phyloP scores from a whole-genome alignment of 2,329 filamentous ascomycete species.

The Botrytis galanthina region DNA sequence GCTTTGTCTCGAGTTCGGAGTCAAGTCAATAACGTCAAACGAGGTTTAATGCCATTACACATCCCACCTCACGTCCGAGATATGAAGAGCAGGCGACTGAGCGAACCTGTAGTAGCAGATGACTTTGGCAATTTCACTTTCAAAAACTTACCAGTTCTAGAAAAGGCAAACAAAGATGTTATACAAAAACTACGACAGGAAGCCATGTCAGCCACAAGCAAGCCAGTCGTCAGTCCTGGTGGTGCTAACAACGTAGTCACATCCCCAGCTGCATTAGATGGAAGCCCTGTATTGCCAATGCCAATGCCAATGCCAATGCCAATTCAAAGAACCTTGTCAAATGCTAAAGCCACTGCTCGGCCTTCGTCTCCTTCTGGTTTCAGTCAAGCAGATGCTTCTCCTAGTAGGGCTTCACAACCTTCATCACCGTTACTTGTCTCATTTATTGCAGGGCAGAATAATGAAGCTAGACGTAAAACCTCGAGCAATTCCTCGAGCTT shows the following conservation, averaged over 20 bases:
- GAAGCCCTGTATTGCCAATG: slow-evolving; percentile 77
- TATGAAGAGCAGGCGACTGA: slow-evolving; percentile 79
- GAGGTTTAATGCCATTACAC: slow-evolving; percentile 89
- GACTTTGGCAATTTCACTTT: slow-evolving; percentile 97
- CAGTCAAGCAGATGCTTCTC: slow-evolving; percentile 79
- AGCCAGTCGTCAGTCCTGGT: slow-evolving; percentile 40
- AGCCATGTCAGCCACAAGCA: slow-evolving; percentile 68
- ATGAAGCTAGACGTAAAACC: slow-evolving; percentile 79
- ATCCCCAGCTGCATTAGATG: slow-evolving; percentile 73
- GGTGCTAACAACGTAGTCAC: slow-evolving; percentile 29
- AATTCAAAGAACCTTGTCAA: slow-evolving; percentile 77
- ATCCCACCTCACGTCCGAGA: slow-evolving; percentile 97
- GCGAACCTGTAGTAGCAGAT: slow-evolving; percentile 83
- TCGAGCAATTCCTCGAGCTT: slow-evolving; percentile 85
- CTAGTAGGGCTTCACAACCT: slow-evolving; percentile 78
- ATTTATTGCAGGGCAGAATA: slow-evolving; percentile 81
- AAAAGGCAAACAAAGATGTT: slow-evolving; percentile 98
- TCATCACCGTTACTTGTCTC: slow-evolving; percentile 94
- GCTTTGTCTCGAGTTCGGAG: slow-evolving; percentile 85
- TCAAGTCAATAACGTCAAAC: slow-evolving; percentile 84
- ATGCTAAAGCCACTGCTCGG: slow-evolving; percentile 72
- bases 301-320: slow-evolving; percentile 70
- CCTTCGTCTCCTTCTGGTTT: slow-evolving; percentile 83
- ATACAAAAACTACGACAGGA: slow-evolving; percentile 94
- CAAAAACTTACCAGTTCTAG: slow-evolving; percentile 93